Base-by-base conservation (phyloP, 2,329 filamentous ascomycete species). In the Periconia sp. region DNA sequence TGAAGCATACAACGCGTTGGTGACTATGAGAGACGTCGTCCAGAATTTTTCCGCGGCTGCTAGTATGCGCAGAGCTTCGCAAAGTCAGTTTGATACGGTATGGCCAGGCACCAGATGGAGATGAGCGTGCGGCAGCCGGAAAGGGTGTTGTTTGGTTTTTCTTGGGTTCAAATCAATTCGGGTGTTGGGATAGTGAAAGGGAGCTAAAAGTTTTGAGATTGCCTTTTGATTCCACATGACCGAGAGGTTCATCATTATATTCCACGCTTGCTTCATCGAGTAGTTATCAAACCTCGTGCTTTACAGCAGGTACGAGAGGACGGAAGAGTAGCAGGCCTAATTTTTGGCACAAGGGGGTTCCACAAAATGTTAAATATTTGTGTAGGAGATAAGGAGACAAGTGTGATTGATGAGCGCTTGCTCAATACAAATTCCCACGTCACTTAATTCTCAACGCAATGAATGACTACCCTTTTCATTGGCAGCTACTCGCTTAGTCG, bases 81-180 rank as follows among this genome's bases (percentile, higher is more conserved):
- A 53, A 27, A 52, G 49, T 19, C 55, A 55, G 40, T 58, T 53
- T 19, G 52, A 55, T 19, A 53, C 42, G 18, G 55, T 50, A 7
- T 58, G 55, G 55, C 55, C 55, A 30, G 55, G 55, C 6, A 49
- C 48, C 5, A 30, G 49, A 35, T 57, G 54, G 54, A 57, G 27
- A 48, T 44, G 42, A 44, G 19, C 7, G 11, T 13, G 9, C 9
- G 27, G 13, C 42, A 15, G 19, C 20, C 13, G 6, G 14, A 6
- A 27, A 13, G 8, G 9, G 41, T 23, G 19, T 27, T 3, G 42
- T 6, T 44, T 19, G 17, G 18, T 2, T 27, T 23, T 27, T 23
- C 18, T 14, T 13, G 41, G 41, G n/a, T 18, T 18, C 17, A 42
- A 11, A 18, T 42, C 17, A 19, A 19, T 42, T 14, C 2, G 13